Evolutionary conservation across 805 yeast genomes (phyloP).

Genomic region (Myxozyma monticola): DNA sequence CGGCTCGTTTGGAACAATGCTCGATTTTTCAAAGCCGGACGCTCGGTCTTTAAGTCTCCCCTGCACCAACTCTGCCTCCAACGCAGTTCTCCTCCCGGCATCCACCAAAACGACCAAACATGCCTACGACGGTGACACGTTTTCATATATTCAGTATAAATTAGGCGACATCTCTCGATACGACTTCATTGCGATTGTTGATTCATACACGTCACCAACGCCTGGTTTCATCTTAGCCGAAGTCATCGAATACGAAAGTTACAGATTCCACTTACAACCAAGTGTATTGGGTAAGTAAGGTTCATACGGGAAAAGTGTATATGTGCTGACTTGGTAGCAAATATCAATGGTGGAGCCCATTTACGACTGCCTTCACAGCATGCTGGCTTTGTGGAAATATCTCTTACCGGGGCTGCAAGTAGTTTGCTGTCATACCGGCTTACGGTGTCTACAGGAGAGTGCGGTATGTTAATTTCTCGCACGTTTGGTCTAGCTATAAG

Average conservation of each 20-base stretch:
- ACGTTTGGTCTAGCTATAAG: no score
- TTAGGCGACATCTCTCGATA: conserved; percentile 45
- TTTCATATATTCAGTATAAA: conserved; percentile 49
- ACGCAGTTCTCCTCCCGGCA: conserved; percentile 54
- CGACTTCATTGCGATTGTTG: conserved; percentile 54
- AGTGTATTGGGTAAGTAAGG: conserved; percentile 5
- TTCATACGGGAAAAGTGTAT: no score
- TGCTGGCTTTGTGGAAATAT: conserved; percentile 49
- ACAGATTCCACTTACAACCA: conserved; percentile 29
- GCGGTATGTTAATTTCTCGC: conserved; percentile 2
- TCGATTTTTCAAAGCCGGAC: conserved; percentile 26
- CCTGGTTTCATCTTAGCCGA: conserved; percentile 35
- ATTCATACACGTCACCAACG: conserved; percentile 34
- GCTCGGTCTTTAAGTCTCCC: conserved; percentile 3
- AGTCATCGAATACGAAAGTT: conserved; percentile 32
- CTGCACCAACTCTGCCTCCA: conserved; percentile 50
- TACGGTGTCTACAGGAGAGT: conserved; percentile 9
- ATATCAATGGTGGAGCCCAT: conserved; percentile 33
- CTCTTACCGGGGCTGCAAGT: conserved; percentile 58
- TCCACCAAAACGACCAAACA: conserved; percentile 39
- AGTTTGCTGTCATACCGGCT: conserved; percentile 58
- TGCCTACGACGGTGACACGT: conserved; percentile 54
- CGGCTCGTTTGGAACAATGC: conserved; percentile 15
- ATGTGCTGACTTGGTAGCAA: no score
- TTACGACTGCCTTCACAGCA: conserved; percentile 46